Evolutionary conservation across 306 rosid species (phyloP).

Genomic region (Prunus dulcis): DNA sequence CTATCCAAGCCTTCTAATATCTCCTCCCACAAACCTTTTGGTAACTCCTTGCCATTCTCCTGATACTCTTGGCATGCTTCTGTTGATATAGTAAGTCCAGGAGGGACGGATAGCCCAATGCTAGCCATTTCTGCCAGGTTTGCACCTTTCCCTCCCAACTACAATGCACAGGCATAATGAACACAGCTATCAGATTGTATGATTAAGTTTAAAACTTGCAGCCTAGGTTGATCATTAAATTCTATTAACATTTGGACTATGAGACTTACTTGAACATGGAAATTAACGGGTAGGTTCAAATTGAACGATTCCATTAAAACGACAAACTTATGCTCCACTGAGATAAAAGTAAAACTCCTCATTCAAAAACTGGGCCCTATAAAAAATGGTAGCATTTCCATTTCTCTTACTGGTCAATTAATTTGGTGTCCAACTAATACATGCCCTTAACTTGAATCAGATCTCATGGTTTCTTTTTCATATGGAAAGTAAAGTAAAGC

Average conservation of each 20-base stretch:
- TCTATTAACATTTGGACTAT: background rate
- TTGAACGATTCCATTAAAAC: background rate
- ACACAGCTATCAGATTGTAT: background rate
- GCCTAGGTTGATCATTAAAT: background rate
- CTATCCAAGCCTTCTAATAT: conserved; percentile 58
- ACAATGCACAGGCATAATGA: background rate
- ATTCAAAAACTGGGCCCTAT: background rate
- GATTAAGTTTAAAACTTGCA: background rate
- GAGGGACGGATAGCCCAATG: conserved; percentile 86
- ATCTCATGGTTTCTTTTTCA: background rate
- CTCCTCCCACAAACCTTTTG: conserved; percentile 77
- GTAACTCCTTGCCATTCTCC: conserved; percentile 54
- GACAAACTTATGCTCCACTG: background rate
- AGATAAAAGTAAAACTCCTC: background rate
- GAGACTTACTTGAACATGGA: background rate
- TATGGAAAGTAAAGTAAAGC: conserved; percentile 21
- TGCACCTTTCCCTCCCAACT: conserved; percentile 99
- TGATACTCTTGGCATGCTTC: conserved; percentile 98
- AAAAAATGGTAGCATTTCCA: background rate
- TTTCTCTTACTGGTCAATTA: background rate
- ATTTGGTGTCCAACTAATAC: background rate
- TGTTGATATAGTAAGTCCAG: conserved; percentile 96
- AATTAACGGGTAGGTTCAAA: background rate
- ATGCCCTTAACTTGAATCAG: too few species aligned
- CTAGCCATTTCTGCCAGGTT: conserved; percentile 98